A percentile compares a stretch with the other conserved stretches of the same genome.
Evolutionary conservation across 768 basidiomycete species (phyloP).

Genomic region (button mushroom (Agaricus bisporus)): DNA sequence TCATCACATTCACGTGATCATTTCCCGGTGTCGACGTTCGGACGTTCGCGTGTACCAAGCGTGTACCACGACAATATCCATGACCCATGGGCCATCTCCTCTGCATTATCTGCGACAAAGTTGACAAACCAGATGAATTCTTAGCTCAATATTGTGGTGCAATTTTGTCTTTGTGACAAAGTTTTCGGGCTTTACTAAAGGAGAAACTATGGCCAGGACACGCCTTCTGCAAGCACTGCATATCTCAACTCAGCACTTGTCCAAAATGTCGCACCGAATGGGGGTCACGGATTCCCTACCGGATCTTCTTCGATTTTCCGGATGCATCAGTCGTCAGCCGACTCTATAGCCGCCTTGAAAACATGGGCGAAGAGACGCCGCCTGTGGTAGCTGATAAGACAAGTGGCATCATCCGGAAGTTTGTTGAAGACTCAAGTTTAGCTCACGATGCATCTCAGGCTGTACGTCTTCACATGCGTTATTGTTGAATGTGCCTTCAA

Average conservation of each 20-base stretch:
- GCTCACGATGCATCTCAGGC: background rate
- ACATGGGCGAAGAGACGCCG: background rate
- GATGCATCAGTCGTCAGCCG: background rate
- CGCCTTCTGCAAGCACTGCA: conserved; percentile 7
- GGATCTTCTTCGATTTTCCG: conserved; percentile 4
- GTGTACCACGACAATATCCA: too few species aligned
- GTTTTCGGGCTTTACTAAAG: background rate
- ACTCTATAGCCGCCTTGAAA: background rate
- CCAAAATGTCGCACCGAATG: conserved; percentile 3
- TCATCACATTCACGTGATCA: too few species aligned
- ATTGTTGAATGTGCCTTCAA: background rate
- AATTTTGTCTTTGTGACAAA: background rate
- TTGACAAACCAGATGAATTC: background rate
- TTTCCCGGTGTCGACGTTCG: too few species aligned
- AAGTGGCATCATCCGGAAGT: background rate
- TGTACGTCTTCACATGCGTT: background rate
- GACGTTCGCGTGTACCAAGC: too few species aligned
- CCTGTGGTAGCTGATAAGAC: background rate
- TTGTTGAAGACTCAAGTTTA: background rate
- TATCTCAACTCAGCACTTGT: background rate
- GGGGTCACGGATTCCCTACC: background rate
- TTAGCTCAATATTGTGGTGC: background rate
- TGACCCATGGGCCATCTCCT: background rate
- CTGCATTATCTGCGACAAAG: background rate
- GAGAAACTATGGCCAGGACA: background rate